Base-by-base conservation (phyloP, 768 basidiomycete genomes). In the Calocera viscosa region DNA sequence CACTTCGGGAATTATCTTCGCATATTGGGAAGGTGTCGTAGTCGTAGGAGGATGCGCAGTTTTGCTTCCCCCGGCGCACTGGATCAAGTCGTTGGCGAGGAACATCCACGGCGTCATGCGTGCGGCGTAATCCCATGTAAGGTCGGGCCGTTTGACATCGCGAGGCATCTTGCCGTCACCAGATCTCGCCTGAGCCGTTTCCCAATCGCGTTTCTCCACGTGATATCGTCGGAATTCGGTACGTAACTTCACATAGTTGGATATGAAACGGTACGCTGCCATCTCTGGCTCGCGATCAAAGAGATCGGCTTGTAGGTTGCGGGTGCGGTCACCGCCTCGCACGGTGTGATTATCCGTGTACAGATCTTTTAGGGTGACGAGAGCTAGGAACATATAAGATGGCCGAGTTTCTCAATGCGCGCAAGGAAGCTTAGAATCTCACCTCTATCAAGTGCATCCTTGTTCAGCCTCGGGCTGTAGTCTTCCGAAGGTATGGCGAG, bases 21-120 rank as follows among this genome's bases (percentile, higher is more conserved):
- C 30, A 32, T 60, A 60, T 22, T 26, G 24, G 53, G 14, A 60
- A 5, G 24, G 11, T 10, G 53, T 60, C 16, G 22, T 22, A 11
- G 53, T 60, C 16, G 22, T 22, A 11, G 53, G 53, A 30, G 53
- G 53, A 16, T 11, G 53, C 11, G 53, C 53, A 60, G 26, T 26
- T 2, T 60, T 19, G 10, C 53, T 26, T 11, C 53, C 53, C 19
- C 30, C 30, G 2, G 53, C 53, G 30, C 53, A 60, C 10, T 60
- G 14, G 22, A 60, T 60, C 30, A 60, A 32, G 30, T 60, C 53
- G 19, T 26, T 60, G 14, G 53, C 53, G 26, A 60, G 24, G 30
- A 60, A 60, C 53, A 60, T 60, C 26, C 53, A 60, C 10, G 53
- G 53, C 2, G 53, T 60, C 53, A 60, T 60, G 53, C 53, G 53